Evolutionary conservation across 192 early-diverging fungal species (phyloP).

Genomic region (Mortierella hygrophila): DNA sequence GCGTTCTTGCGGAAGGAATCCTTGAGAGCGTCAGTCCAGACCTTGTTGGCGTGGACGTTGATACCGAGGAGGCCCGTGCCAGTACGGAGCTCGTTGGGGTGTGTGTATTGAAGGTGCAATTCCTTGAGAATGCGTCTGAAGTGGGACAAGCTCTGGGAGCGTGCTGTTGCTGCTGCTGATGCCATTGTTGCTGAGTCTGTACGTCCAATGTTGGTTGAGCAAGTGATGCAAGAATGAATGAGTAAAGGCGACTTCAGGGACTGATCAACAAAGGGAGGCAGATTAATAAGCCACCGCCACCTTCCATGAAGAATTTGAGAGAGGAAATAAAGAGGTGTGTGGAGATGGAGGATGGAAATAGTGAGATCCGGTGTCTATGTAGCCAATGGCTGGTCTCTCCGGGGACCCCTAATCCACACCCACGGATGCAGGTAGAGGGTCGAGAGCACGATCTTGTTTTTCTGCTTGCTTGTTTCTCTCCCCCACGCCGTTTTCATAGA

Average conservation of each 20-base stretch:
- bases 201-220: neutral
- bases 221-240: neutral
- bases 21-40: constrained; percentile 49
- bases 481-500: neutral
- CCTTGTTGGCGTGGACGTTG: constrained; percentile 48
- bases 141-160: constrained; percentile 41
- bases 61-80: constrained; percentile 45
- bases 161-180: constrained; percentile 14
- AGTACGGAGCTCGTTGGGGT: constrained; percentile 33
- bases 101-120: constrained; percentile 48
- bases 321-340: neutral
- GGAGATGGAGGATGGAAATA: neutral
- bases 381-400: constrained; percentile 2
- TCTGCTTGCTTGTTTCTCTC: neutral
- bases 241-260: neutral
- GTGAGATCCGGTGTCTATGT: neutral
- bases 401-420: neutral
- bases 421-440: neutral
- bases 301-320: neutral
- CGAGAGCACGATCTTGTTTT: neutral
- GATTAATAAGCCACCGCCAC: neutral
- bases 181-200: constrained; percentile 11
- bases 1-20: constrained; percentile 43
- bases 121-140: constrained; percentile 51
- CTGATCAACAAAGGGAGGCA: neutral